Base-by-base conservation (phyloP, 202 grass and related monocot species). In the Zizania palustris region DNA sequence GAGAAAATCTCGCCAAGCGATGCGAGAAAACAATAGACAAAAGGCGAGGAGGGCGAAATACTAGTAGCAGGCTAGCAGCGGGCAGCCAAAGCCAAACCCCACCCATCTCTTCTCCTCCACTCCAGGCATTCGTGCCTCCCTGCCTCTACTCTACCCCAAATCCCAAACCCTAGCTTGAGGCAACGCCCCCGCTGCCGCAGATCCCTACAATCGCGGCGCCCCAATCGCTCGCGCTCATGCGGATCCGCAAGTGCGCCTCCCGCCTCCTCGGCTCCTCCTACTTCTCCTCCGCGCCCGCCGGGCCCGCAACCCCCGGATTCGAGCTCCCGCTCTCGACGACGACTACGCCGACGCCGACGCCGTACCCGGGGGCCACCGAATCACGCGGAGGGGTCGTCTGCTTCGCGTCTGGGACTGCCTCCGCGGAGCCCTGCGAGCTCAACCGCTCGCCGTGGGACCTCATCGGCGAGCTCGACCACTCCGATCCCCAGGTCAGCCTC, bases 391-490 rank as follows among this genome's bases (percentile, higher is more conserved):
- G 44, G 3, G 1, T 5, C 44, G 3, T 12, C 7, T 18, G 44
- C 4, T 35, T 49, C 45, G 11, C 39, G 11, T 19, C 41, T 0
- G 18, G 36, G 3, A 56, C 73, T 22, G 55, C 74, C 18, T 46
- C 62, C 2, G 50, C n/a, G 2, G 45, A 80, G 20, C 12, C 70
- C 60, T 93, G 80, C 77, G 53, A 85, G 85, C 83, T 85, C 44
- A 97, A 60, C 80, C 57, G 73, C 69, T 85, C 87, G n/a, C 85
- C 90, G 0, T 90, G 85, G 85, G 87, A 97, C 73, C 80, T 84
- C 35, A 72, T 84, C 67, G 35, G 60, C 46, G 72, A 88, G 56
- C 86, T 91, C 38, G 51, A 82, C 60, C n/a, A 87, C 66, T 69
- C 78, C 74, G 56, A 75, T 73, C 74, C 62, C 19, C 50, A 90